Evolutionary conservation across 495 filamentous ascomycete species (phyloP), one percentile per base, ranked within the genome.

Genomic region (Beverwykella pulmonaria): DNA sequence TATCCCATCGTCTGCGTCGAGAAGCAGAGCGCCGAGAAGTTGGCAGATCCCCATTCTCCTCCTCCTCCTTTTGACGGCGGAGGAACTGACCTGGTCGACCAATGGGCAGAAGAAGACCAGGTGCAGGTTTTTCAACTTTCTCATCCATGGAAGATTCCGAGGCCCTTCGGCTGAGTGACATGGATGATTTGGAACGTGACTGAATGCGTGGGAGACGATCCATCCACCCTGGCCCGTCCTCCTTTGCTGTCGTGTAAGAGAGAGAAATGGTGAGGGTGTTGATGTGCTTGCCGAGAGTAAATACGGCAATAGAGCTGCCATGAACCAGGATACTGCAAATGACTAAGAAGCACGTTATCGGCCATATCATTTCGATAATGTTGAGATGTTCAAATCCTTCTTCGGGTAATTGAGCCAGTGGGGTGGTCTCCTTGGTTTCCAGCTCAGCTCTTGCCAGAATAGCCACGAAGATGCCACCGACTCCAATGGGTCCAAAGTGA

Each of bases 401-500:
- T 34, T 65, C 49, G 2, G 90, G 90, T 17, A 93, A 75, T 10
- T 82, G 78, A 8, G 81, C 76, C 7, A 89, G 77, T 0, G 95
- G 95, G 26, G 91, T 87, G 0, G 91, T 90, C 22, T 75, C 77
- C 39, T 87, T 82, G 1, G 80, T 84, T 74, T 97, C 92, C 39
- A 99, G 71, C 74, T 98, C 95, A 1, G 92, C 92, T 61, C 93
- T 82, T 15, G 94, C 92, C 59, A 99, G 77, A 57, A 99, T 95
- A 22, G 91, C 90, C 57, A 96, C 90, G 63, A 98, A 99, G 63
- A 99, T 92, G 65, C 93, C 95, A 68, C 95, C 95, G 56, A 98
- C 94, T 58, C 95, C 95, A 67, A 99, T 98, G 23, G 95, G 95
- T 17, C 95, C 95, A 74, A 99, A 99, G 76, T 99, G 95, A 9